Evolutionary conservation across 2,329 filamentous ascomycete genomes (phyloP).

Genomic region (Colletotrichum caudatum): DNA sequence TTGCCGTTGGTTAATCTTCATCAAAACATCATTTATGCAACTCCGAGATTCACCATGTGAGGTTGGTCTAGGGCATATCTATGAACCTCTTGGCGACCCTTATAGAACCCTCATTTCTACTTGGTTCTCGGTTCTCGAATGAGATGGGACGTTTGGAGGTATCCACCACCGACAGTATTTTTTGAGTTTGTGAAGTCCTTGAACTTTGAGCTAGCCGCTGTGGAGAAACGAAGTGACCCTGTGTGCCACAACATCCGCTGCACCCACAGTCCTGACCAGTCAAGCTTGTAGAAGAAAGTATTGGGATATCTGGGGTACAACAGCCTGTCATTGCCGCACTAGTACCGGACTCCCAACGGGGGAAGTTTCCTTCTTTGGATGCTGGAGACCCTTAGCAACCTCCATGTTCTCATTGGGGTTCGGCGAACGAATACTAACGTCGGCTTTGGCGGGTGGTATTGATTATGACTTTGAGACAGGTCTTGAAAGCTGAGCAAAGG

Average conservation of each 20-base stretch:
- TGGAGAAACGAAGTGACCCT: slow-evolving; percentile 1
- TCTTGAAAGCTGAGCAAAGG: not conserved
- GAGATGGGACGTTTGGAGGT: not conserved
- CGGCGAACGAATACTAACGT: not conserved
- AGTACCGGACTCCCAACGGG: not conserved
- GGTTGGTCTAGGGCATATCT: not conserved
- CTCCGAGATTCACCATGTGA: not conserved
- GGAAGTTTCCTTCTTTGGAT: not conserved
- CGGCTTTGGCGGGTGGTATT: not conserved
- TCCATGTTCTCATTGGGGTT: not conserved
- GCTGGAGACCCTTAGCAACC: too few species aligned
- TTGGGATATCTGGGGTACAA: not conserved
- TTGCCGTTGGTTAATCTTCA: not conserved
- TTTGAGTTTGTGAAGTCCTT: slow-evolving; percentile 18
- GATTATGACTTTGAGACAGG: not conserved
- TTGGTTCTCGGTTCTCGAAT: too few species aligned
- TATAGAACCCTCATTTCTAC: not conserved
- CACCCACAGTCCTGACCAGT: not conserved
- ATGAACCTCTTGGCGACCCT: not conserved
- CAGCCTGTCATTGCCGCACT: not conserved
- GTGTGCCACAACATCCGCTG: not conserved
- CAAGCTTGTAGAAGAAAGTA: too few species aligned
- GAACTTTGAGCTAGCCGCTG: not conserved
- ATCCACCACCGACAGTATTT: slow-evolving; percentile 19
- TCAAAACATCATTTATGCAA: not conserved